Base-by-base conservation (phyloP, 176 grass and related monocot genomes). In the Oryza meridionalis region DNA sequence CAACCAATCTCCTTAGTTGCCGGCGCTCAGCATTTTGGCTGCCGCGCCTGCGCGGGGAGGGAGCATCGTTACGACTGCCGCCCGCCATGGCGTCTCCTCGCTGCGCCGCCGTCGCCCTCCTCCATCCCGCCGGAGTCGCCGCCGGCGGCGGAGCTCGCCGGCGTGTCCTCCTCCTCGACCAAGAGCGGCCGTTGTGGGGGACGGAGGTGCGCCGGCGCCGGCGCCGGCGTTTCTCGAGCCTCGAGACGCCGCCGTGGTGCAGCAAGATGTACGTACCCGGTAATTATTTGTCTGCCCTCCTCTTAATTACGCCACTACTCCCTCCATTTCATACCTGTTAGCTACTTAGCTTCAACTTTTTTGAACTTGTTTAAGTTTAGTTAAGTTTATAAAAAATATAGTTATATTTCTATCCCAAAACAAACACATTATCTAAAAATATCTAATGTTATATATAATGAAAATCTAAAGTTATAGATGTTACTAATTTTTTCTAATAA, bases 261-360 rank as follows among this genome's bases (percentile, higher is more conserved):
- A 65, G 79, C 70, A 93, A 93, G 91, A 93, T 90, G 91, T 93
- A 85, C 22, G 91, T 93, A 40, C 91, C 91, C 16, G 88, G 91
- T 93, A 90, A 74, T 70, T 86, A 38, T 72, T 38, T 47, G 55
- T 58, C 44, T 10, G 47, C 12, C 45, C 68, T 45, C 3, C 35
- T n/a, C 62, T 80, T 13, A 12, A 15, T 29, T 14, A 21, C 62
- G 33, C 21, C 72, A 42, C 44, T 11, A 62, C 10, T 31, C 29
- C 29, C 29, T 31, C 29, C 29, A 31, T 31, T 31, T 31, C 29
- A 31, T 31, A 31, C 29, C 29, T 31, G 29, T 31, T 31, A 31
- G 29, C 29, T 31, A 2, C 29, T 31, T 31, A 31, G 29, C 29
- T 31, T 31, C 29, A 31, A 31, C 29, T 31, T 31, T 31, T 31